Base-by-base conservation (phyloP, 2,329 filamentous ascomycete species). In the Massarina eburnea region DNA sequence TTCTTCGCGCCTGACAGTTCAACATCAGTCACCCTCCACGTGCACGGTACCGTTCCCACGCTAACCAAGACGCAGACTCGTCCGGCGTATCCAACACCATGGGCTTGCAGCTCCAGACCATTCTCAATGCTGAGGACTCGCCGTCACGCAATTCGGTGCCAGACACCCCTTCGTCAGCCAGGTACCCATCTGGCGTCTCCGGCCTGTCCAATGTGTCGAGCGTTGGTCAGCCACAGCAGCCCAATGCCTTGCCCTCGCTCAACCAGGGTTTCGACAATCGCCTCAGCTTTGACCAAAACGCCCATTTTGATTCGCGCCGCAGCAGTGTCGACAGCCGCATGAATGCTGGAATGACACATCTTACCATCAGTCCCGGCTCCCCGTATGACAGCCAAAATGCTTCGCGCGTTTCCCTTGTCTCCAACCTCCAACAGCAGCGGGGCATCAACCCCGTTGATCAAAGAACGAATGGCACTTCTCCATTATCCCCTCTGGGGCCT, bases 291-390 rank as follows among this genome's bases (percentile, higher is more conserved):
- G 80, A 83, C 39, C 73, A 74, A 18, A 43, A 55, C 36, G 61
- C 45, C 10, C 40, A 42, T 9, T 67, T 76, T 27, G 78, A 84
- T 39, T 83, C 84, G 38, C 80, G 86, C 46, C 81, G 88, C 41
- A 88, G 89, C 71, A 91, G 88, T 58, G 85, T 91, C 4, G 88
- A 91, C 68, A 90, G 87, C 68, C 81, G 87, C 51, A 85, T 91
- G 66, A 88, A 89, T 60, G 82, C 84, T 54, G 80, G 80, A 35
- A 84, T 91, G 67, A 80, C 78, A 45, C 84, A 88, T 36, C 79
- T 91, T 70, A 79, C 83, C 55, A 76, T 91, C 39, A 82, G 83
- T 41, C 80, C 79, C 36, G 78, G 77, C 2, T 88, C 85, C 6
- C 87, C 87, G 1, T 91, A 91, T 60, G 81, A 86, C 19, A 89